A percentile compares a stretch with the other conserved stretches of the same genome.
Evolutionary conservation across 768 basidiomycete genomes (phyloP).

Genomic region (Arthromyces matolae): DNA sequence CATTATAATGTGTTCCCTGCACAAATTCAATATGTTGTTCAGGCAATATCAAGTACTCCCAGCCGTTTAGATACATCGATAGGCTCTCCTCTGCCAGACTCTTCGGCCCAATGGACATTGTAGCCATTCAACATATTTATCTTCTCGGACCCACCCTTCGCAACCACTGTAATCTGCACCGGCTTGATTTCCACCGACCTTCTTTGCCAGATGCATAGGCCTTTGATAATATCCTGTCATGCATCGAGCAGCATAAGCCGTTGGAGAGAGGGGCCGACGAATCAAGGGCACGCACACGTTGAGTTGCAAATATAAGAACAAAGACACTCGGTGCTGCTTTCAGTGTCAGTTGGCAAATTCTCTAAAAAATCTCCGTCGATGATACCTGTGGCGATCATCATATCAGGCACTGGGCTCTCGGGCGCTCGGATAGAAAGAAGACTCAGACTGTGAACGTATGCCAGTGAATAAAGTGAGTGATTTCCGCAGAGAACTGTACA

Average conservation of each 20-base stretch:
- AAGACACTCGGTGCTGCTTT: slow-evolving; percentile 38
- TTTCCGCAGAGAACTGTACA: neutral
- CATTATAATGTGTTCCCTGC: no score
- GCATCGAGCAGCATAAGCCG: no score
- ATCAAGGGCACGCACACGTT: slow-evolving; percentile 15
- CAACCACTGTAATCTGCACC: slow-evolving; percentile 4
- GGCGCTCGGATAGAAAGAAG: slow-evolving; percentile 42
- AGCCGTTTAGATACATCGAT: no score
- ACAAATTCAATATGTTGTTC: no score
- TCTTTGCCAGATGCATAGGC: slow-evolving; percentile 33
- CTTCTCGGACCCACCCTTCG: no score
- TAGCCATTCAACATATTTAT: neutral
- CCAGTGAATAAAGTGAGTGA: neutral
- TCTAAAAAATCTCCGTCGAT: neutral
- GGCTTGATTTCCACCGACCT: neutral
- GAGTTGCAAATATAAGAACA: slow-evolving; percentile 46
- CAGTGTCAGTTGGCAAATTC: neutral
- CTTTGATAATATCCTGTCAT: slow-evolving; percentile 34
- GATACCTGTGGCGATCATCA: slow-evolving; percentile 44
- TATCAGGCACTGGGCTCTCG: slow-evolving; percentile 42
- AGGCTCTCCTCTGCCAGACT: no score
- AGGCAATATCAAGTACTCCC: no score
- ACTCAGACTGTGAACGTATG: slow-evolving; percentile 31
- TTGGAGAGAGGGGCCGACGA: no score
- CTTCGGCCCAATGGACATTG: no score